Base-by-base conservation (phyloP, 805 yeast genomes). In the Candida vaughaniae region DNA sequence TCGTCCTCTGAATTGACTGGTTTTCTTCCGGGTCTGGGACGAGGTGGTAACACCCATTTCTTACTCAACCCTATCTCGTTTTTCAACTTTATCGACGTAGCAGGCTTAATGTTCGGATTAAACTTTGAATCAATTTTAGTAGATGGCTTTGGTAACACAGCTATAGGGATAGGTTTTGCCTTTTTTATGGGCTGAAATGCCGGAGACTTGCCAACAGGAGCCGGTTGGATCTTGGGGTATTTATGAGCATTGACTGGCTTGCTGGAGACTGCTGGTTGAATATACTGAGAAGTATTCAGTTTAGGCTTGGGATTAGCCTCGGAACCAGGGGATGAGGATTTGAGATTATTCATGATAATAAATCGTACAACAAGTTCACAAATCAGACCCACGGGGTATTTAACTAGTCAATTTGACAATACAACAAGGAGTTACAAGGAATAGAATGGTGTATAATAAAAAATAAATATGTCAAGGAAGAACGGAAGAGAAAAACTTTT, bases 21-120 rank as follows among this genome's bases (percentile, higher is more conserved):
- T 37, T 64, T 67, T 22, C 73, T 46, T 9, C 73, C 73, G 0
- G 82, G 82, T 48, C 77, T 75, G 4, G 82, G 82, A 38, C 82
- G 58, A 6, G 82, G 82, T 5, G 82, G 82, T 29, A 77, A 56
- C 3, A 52, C 80, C 82, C 73, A 68, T 39, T 58, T 51, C 29
- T 61, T 62, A 37, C 62, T 58, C 6, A 69, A 63, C 43, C 67
- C 66, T 33, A 65, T 60, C 34, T 60, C 60, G 41, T 27, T 17
- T 48, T 48, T 22, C 41, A 38, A 12, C 41, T 34, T 19, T 48
- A 43, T 22, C 10, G 37, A 25, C 20, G 37, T 23, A 2, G 29
- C 17, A 6, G 49, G 26, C 18, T 49, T 48, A n/a, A 49, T 40
- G 34, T 49, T 52, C 6, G 58, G 51, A 12, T 56, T 50, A 25